A percentile compares a stretch with the other conserved stretches of the same genome.
Conservation (phyloP, 2,329 filamentous ascomycete species). For the Knoxdaviesia proteae region DNA sequence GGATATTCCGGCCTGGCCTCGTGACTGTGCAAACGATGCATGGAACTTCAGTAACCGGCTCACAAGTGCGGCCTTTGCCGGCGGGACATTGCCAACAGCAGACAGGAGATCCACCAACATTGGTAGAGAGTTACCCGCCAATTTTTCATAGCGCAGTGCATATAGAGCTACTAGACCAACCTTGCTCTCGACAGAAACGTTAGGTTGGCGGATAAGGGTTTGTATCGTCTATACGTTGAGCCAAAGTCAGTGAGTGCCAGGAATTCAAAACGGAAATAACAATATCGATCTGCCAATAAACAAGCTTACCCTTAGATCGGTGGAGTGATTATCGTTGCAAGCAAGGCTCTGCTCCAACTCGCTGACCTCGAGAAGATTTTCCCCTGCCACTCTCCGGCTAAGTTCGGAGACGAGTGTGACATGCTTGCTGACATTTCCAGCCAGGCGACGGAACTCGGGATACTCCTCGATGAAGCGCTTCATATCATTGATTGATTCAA, state of each 20-base stretch:
- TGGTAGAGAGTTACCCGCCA: slow-evolving; percentile 62
- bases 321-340: slow-evolving; percentile 85
- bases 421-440: slow-evolving; percentile 95
- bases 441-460: slow-evolving; percentile 89
- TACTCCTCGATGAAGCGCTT: slow-evolving; percentile 99
- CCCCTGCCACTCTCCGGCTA: slow-evolving; percentile 65
- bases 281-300: neutral
- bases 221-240: slow-evolving; percentile 45
- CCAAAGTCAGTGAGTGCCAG: too few relatives aligned
- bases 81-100: slow-evolving; percentile 62
- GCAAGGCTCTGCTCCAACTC: slow-evolving; percentile 92
- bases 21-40: slow-evolving; percentile 61
- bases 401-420: slow-evolving; percentile 90
- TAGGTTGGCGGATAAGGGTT: slow-evolving; percentile 60
- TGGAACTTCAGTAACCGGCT: slow-evolving; percentile 70
- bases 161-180: slow-evolving; percentile 85
- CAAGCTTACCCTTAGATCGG: slow-evolving; percentile 59
- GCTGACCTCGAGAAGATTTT: slow-evolving; percentile 84
- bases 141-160: slow-evolving; percentile 74
- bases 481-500: slow-evolving; percentile 96
- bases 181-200: slow-evolving; percentile 64
- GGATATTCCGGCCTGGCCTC: slow-evolving; percentile 57
- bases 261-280: neutral
- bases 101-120: slow-evolving; percentile 72
- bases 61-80: slow-evolving; percentile 58